These are phyloP conservation scores for Termitomyces sp. DNA, from an alignment of 768 basidiomycete species.

Conservation along the genomic window DNA sequence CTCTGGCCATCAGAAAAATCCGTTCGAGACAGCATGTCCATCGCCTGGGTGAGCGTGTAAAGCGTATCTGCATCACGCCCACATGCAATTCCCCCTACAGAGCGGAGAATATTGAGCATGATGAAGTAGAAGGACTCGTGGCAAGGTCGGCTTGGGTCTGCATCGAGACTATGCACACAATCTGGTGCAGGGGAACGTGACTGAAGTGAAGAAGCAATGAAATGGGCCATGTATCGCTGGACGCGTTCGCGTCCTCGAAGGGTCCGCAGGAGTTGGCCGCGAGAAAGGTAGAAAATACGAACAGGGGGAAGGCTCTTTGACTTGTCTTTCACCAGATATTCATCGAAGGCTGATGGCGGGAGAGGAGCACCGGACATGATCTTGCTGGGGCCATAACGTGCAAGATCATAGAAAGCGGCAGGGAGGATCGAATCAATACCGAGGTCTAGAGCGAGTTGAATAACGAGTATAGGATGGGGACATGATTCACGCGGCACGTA, in stretches of 20 bases:
- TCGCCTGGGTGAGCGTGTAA: slow-evolving; percentile 63
- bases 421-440: slow-evolving; percentile 56
- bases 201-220: slow-evolving; percentile 55
- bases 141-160: slow-evolving; percentile 41
- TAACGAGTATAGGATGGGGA: slow-evolving; percentile 67
- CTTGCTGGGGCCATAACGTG: slow-evolving; percentile 69
- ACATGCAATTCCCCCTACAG: slow-evolving; percentile 66
- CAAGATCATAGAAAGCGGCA: slow-evolving; percentile 71
- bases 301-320: slow-evolving; percentile 30
- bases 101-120: slow-evolving; percentile 67
- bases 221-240: slow-evolving; percentile 59
- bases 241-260: slow-evolving; percentile 64
- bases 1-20: slow-evolving; percentile 66
- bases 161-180: slow-evolving; percentile 41
- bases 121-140: slow-evolving; percentile 74
- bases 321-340: slow-evolving; percentile 16
- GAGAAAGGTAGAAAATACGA: slow-evolving; percentile 18
- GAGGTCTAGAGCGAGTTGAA: slow-evolving; percentile 68
- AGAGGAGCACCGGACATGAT: slow-evolving; percentile 52
- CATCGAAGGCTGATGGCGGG: slow-evolving; percentile 28
- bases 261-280: slow-evolving; percentile 31
- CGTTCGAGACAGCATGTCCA: slow-evolving; percentile 67
- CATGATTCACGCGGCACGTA: slow-evolving; percentile 59
- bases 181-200: slow-evolving; percentile 42
- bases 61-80: slow-evolving; percentile 76